Base-by-base conservation (phyloP, 768 basidiomycete genomes). In the Mycena leptocephala region DNA sequence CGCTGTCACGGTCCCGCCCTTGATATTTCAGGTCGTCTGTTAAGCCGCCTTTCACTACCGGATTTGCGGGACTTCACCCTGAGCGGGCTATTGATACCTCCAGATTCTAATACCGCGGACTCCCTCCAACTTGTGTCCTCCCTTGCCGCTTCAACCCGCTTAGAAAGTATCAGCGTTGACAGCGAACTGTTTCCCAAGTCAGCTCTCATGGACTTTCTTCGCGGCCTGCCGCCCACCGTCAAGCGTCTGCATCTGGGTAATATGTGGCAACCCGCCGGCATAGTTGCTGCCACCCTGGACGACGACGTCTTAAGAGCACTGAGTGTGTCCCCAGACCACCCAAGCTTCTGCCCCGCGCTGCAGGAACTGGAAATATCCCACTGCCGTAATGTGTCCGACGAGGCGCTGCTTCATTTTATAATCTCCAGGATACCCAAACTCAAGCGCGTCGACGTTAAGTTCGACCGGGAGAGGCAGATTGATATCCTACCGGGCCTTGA, bases 61-160 rank as follows among this genome's bases (percentile, higher is more conserved):
- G 51, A 37, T n/a, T 33, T 75, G 20, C 68, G 51, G 13, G 59
- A 75, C 22, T 64, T 75, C 24, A 46, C 28, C 6, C 53, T 75
- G 53, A 5, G 66, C n/a, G n/a, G n/a, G n/a, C n/a, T n/a, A n/a
- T n/a, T n/a, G n/a, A n/a, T n/a, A n/a, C n/a, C n/a, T n/a, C n/a
- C n/a, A n/a, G n/a, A n/a, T n/a, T n/a, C n/a, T n/a, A n/a, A n/a
- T n/a, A 56, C 26, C 28, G 26, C 22, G 6, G 20, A 28, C 26
- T 35, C 32, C 8, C n/a, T n/a, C n/a, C n/a, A n/a, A n/a, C 61
- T 65, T 14, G 8, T 39, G 8, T 39, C 51, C 13, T 65, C 39
- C 63, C 56, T 41, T 14, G 18, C 30, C 16, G 10, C 41, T 11
- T 46, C 63, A 2, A 33, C 62, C 43, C 43, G 53, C 43, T 35